Evolutionary conservation across 257 asterid genomes (phyloP).

Genomic region (Mentha longifolia): DNA sequence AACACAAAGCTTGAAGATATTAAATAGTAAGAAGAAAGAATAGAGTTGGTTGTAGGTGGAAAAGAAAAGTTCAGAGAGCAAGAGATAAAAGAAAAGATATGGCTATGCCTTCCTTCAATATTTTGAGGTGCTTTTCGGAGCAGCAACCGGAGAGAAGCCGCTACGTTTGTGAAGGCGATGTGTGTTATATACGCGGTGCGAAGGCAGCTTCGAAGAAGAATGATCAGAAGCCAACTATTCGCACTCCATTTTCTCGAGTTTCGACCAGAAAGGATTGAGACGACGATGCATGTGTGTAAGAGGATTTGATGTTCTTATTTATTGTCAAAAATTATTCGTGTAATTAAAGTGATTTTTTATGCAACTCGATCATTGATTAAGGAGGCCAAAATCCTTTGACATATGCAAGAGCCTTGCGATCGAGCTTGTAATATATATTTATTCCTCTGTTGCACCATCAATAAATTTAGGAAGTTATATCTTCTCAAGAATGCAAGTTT

Average conservation of each 20-base stretch:
- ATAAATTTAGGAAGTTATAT: not conserved
- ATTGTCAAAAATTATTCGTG: not conserved
- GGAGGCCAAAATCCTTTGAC: not conserved
- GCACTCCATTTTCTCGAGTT: constrained; percentile 27
- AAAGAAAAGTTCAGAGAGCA: not conserved
- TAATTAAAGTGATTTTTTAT: not conserved
- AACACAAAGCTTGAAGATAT: not conserved
- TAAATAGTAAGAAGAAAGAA: no score
- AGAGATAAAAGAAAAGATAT: not conserved
- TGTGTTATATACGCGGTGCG: constrained; percentile 38
- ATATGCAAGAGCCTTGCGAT: no score
- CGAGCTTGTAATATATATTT: no score
- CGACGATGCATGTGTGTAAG: not conserved
- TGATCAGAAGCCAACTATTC: constrained; percentile 13
- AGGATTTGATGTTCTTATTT: not conserved
- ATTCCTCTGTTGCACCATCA: no score
- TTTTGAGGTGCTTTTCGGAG: constrained; percentile 45
- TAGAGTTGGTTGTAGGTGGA: not conserved
- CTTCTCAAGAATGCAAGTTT: no score
- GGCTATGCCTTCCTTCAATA: constrained; percentile 41
- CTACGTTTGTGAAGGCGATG: constrained; percentile 45
- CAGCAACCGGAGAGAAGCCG: constrained; percentile 32
- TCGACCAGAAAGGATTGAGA: constrained; percentile 26
- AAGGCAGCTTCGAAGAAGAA: constrained; percentile 39
- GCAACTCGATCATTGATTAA: not conserved